A percentile compares a stretch with the other conserved stretches of the same genome.
phyloP scores from a whole-genome alignment of 768 basidiomycete genomes.

The Saitozyma sp. region DNA sequence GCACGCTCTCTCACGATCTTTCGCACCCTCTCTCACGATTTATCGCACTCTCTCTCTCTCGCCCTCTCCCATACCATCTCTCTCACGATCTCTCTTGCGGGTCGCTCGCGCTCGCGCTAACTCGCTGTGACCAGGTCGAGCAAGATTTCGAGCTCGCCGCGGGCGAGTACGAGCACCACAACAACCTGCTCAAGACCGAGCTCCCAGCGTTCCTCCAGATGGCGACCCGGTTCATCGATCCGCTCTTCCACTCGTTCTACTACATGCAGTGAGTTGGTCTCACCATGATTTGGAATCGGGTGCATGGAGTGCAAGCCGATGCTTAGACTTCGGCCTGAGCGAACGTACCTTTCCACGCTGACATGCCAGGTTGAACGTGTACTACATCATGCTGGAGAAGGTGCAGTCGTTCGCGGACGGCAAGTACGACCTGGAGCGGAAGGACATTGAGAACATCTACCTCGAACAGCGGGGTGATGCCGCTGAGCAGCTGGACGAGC shows the following conservation, averaged over 20 bases:
- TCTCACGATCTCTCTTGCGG: too few species aligned
- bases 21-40: too few species aligned
- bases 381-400: slow-evolving; percentile 92
- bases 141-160: slow-evolving; percentile 93
- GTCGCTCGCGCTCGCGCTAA: too few species aligned
- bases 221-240: slow-evolving; percentile 86
- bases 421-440: slow-evolving; percentile 69
- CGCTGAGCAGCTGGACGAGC: slow-evolving; percentile 71
- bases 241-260: slow-evolving; percentile 97
- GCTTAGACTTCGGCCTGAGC: neutral
- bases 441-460: slow-evolving; percentile 74
- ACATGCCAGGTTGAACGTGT: slow-evolving; percentile 74
- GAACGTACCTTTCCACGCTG: slow-evolving; percentile 4
- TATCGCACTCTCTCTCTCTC: too few species aligned
- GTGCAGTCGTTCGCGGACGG: slow-evolving; percentile 76
- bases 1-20: too few species aligned
- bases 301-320: neutral
- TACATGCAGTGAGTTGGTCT: slow-evolving; percentile 86
- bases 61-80: too few species aligned
- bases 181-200: slow-evolving; percentile 83
- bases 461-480: slow-evolving; percentile 80
- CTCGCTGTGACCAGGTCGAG: slow-evolving; percentile 64
- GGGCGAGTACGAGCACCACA: slow-evolving; percentile 91
- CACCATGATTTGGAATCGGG: neutral
- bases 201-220: slow-evolving; percentile 89